These are phyloP conservation scores for Kuraishia floccosa DNA, from an alignment of 805 yeast genomes.

Conservation along the genomic window DNA sequence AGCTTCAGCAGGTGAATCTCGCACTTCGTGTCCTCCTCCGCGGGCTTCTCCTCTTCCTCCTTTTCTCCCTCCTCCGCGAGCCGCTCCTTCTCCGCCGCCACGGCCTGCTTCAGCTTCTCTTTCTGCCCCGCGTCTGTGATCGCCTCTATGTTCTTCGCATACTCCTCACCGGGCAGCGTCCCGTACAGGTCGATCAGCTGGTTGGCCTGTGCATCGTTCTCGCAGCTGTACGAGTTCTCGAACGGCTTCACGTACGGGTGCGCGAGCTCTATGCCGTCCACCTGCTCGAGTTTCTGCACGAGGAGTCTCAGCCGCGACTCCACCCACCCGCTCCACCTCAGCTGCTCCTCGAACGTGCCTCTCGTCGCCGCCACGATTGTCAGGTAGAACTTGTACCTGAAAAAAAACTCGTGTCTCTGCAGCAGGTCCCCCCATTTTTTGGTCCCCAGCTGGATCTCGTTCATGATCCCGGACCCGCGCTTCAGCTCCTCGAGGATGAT, in stretches of 20 bases:
- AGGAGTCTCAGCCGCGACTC: slow-evolving; percentile 77
- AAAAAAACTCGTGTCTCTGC: slow-evolving; percentile 72
- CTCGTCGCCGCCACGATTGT: slow-evolving; percentile 71
- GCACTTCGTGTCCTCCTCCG: slow-evolving; percentile 5
- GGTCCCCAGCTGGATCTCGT: slow-evolving; percentile 51
- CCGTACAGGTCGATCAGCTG: slow-evolving; percentile 34
- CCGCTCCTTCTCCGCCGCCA: slow-evolving; percentile 17
- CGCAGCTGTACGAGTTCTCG: slow-evolving; percentile 33
- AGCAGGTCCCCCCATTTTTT: slow-evolving; percentile 69
- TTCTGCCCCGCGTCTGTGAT: slow-evolving; percentile 23
- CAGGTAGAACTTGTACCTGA: slow-evolving; percentile 74
- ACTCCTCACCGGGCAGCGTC: slow-evolving; percentile 39
- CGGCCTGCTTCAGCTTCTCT: slow-evolving; percentile 16
- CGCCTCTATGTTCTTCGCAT: slow-evolving; percentile 19
- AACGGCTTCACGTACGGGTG: slow-evolving; percentile 85
- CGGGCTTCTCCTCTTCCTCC: slow-evolving; percentile 13
- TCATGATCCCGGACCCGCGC: slow-evolving; percentile 65
- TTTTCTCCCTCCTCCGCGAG: slow-evolving; percentile 10
- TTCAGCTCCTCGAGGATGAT: slow-evolving; percentile 70
- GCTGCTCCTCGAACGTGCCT: slow-evolving; percentile 69
- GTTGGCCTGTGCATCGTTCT: slow-evolving; percentile 27
- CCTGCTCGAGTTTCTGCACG: slow-evolving; percentile 72
- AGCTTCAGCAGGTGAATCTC: slow-evolving; percentile 57
- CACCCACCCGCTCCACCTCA: slow-evolving; percentile 87
- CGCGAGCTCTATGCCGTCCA: slow-evolving; percentile 68